Base-by-base conservation (phyloP, 1,139 yeast genomes). In the Blastobotrys illinoisensis region DNA sequence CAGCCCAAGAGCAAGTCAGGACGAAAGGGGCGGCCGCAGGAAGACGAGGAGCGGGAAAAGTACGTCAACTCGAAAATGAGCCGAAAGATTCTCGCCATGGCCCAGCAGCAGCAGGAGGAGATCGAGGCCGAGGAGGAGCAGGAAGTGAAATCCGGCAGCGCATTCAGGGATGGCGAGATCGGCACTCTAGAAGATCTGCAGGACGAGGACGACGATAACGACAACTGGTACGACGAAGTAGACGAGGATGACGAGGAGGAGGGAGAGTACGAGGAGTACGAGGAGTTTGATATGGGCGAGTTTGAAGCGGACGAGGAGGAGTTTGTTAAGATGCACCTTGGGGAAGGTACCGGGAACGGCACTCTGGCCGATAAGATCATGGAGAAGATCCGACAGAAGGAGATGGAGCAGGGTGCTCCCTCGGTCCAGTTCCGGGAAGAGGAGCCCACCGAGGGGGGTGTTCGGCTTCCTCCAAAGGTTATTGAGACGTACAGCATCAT, bases 401-500 rank as follows among this genome's bases (percentile, higher is more conserved):
- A 87, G 53, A 48, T 16, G 49, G 50, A 46, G 54, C 32, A 6
- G 49, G 32, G 32, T 3, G 11, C 13, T 9, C 32, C 32, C 9
- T 26, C 32, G 11, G 32, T 26, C 3, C 32, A 26, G 13, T 26
- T 26, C 32, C 32, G 32, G 32, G 32, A 26, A 11, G 32, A 26
- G 3, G 11, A 26, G 32, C 32, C 9, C 3, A 5, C 32, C 2
- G 32, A 64, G 50, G 75, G 74, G 58, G 79, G 79, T 62, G 97
- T 93, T 4, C 79, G 85, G 64, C 77, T 93, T 54, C 99, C 99
- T 11, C 96, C 97, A 54, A 91, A 93, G 70, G 98, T 93, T 53
- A 90, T 95, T 64, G 90, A 86, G 59, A 98, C 97, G 1, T 93
- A 91, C 70, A 86, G 89, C 54, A 88, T 89, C 67, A 93, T 93